phyloP scores from a whole-genome alignment of 371 early-diverging fungal genomes.

The Dinochytrium kinnereticum region DNA sequence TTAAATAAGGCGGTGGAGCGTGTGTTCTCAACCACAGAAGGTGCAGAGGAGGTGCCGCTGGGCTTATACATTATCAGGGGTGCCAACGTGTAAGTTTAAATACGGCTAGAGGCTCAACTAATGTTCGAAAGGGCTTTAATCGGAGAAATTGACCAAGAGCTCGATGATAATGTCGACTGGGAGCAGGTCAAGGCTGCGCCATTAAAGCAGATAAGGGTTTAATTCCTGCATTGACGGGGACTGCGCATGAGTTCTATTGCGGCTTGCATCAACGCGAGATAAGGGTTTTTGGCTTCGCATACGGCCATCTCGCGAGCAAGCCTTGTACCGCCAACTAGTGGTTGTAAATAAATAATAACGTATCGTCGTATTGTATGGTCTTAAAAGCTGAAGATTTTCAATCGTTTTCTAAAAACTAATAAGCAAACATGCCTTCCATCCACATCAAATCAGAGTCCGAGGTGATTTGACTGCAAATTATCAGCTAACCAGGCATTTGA shows the following conservation, averaged over 20 bases:
- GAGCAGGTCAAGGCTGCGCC: slow-evolving; percentile 45
- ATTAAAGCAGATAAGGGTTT: slow-evolving; percentile 23
- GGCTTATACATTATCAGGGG: slow-evolving; percentile 83
- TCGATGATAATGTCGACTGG: slow-evolving; percentile 52
- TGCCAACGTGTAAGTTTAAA: slow-evolving; percentile 67
- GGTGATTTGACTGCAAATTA: no score
- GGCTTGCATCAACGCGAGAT: no score
- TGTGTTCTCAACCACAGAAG: slow-evolving; percentile 70
- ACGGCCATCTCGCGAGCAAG: no score
- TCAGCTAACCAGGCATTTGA: no score
- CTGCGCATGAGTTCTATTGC: neutral
- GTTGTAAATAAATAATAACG: no score
- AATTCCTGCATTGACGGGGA: neutral
- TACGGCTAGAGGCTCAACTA: neutral
- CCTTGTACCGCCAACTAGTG: no score
- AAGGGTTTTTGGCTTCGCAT: neutral
- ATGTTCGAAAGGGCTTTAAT: slow-evolving; percentile 32
- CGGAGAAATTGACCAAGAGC: slow-evolving; percentile 50
- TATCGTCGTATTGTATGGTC: no score
- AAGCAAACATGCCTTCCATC: neutral
- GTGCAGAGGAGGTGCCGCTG: slow-evolving; percentile 71
- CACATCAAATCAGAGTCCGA: neutral
- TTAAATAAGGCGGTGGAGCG: slow-evolving; percentile 76
- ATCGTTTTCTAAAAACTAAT: neutral
- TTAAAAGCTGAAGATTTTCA: no score